A percentile compares a stretch with the other conserved stretches of the same genome.
These are phyloP conservation scores for Hygrophoropsis aurantiaca DNA, from an alignment of 768 basidiomycete species.

Conservation along the genomic window DNA sequence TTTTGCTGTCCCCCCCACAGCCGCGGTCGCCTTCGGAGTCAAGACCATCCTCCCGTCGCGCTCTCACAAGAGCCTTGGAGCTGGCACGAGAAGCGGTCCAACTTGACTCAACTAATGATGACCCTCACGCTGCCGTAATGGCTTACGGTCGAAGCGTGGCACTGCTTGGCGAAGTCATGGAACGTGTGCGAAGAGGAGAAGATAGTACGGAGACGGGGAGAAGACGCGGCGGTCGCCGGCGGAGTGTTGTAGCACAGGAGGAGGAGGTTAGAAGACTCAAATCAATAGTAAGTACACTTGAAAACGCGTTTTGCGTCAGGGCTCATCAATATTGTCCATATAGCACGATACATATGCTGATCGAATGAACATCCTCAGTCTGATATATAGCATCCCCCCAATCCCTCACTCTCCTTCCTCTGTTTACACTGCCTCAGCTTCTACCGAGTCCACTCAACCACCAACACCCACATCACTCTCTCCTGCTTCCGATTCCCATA, in stretches of 20 bases:
- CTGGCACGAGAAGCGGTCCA: slow-evolving; percentile 88
- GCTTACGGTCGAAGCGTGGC: slow-evolving; percentile 88
- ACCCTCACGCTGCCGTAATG: slow-evolving; percentile 84
- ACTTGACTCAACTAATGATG: slow-evolving; percentile 84
- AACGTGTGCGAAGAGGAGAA: slow-evolving; percentile 82
- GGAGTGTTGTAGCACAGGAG: slow-evolving; percentile 86
- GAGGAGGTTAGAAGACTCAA: slow-evolving; percentile 86
- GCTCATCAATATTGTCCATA: slow-evolving; percentile 13
- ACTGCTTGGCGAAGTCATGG: slow-evolving; percentile 90
- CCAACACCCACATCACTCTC: slow-evolving; percentile 35
- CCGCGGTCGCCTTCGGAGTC: slow-evolving; percentile 46
- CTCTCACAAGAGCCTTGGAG: slow-evolving; percentile 82
- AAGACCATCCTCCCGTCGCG: slow-evolving; percentile 75
- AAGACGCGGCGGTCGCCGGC: slow-evolving; percentile 58
- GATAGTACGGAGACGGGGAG: slow-evolving; percentile 68
- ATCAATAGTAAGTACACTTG: slow-evolving; percentile 72
- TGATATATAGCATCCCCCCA: slow-evolving; percentile 85
- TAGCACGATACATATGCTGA: slow-evolving; percentile 96
- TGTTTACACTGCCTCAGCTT: slow-evolving; percentile 42
- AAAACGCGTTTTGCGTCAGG: slow-evolving; percentile 9
- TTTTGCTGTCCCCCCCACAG: slow-evolving; percentile 43
- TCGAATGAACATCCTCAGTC: slow-evolving; percentile 88
- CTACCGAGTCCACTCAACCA: slow-evolving; percentile 35
- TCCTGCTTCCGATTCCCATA: slow-evolving; percentile 49
- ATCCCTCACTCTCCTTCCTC: slow-evolving; percentile 65